phyloP scores from a whole-genome alignment of 2,329 filamentous ascomycete genomes.

The Claviceps monticola region DNA sequence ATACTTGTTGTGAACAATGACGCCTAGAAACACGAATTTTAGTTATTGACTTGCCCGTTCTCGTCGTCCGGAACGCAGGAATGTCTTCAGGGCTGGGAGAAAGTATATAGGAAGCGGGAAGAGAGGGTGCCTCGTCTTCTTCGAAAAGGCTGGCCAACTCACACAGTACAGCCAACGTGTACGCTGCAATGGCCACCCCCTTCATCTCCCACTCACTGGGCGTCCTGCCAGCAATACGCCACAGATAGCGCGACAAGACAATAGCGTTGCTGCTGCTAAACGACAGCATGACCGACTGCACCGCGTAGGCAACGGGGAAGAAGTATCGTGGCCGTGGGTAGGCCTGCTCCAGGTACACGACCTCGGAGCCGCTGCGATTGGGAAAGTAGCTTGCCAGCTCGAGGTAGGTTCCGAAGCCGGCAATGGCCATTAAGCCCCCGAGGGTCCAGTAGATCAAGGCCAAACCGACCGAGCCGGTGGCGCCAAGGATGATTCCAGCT shows the following conservation, averaged over 20 bases:
- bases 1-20: constrained; percentile 40
- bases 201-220: constrained; percentile 51
- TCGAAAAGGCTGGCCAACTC: constrained; percentile 11
- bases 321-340: constrained; percentile 51
- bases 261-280: constrained; percentile 55
- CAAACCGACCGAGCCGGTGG: constrained; percentile 48
- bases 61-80: too few relatives aligned
- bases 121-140: neutral
- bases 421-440: constrained; percentile 43
- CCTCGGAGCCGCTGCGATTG: constrained; percentile 50
- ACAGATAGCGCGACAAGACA: constrained; percentile 50
- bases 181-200: constrained; percentile 50
- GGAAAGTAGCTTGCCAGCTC: constrained; percentile 53
- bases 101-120: neutral
- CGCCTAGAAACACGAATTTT: constrained; percentile 9
- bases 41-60: neutral
- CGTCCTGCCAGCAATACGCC: constrained; percentile 34
- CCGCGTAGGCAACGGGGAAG: constrained; percentile 50
- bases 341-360: constrained; percentile 55
- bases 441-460: constrained; percentile 51
- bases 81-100: too few relatives aligned
- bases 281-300: constrained; percentile 48
- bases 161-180: constrained; percentile 44
- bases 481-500: constrained; percentile 32
- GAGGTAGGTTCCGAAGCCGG: constrained; percentile 45